Evolutionary conservation across 2,329 filamentous ascomycete genomes (phyloP), one percentile per base, ranked within the genome.

Genomic region (Thermochaetoides dissita): DNA sequence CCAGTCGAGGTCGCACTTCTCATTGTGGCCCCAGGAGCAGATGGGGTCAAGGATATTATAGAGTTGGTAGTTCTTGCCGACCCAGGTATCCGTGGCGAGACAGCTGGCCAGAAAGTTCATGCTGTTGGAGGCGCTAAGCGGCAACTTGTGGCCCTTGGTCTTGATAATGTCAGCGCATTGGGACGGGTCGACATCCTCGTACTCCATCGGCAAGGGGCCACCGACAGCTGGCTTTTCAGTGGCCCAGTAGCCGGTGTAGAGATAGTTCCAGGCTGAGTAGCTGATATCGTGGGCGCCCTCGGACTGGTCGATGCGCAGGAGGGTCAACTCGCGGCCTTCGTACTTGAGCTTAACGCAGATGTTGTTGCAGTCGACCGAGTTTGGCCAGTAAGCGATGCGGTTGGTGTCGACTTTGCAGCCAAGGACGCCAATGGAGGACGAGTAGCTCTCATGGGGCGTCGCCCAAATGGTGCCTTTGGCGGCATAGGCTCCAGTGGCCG

Each of bases 221-320:
- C 72, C 72, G 32, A 55, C 44, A 3, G 63, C 58, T 10, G 72
- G 71, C 39, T 62, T 53, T 10, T 62, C 55, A 7, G 57, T 60
- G 34, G 72, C 74, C 9, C 63, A 61, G 46, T 64, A 52, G 48
- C 72, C 72, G 31, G 64, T 70, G 51, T 58, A 57, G 34, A 78
- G 69, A 52, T 70, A 69, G 63, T 74, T 75, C 71, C 71, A 78
- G 39, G 73, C 72, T 48, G 77, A 73, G 61, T 77, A 78, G 49
- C 53, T 55, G 60, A 78, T 68, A 57, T 78, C 74, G 56, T 73
- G 56, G 40, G 72, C 73, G 38, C 72, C 72, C 34, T 61, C 63
- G 0, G 72, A 76, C 40, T 62, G 57, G 61, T 77, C 74, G 48
- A 78, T 61, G 55, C 67, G 67, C 46, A 78, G 66, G 41, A 85